A percentile compares a stretch with the other conserved stretches of the same genome.
phyloP scores from a whole-genome alignment of 495 filamentous ascomycete genomes.

The Xylaria acuta region DNA sequence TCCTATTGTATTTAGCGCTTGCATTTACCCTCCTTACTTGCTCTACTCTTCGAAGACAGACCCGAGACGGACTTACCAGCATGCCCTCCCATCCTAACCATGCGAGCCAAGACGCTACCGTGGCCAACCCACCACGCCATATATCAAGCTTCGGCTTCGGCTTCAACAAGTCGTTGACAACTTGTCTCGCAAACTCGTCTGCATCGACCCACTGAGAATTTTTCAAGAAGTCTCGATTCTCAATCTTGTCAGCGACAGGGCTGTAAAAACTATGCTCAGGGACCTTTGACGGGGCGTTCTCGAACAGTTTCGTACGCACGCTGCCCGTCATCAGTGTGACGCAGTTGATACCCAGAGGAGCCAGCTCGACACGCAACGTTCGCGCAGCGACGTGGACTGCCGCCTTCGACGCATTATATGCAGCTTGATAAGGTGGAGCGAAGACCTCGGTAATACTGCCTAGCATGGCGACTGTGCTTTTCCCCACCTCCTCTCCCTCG shows the following conservation, averaged over 20 bases:
- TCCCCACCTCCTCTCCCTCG: constrained; percentile 36
- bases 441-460: constrained; percentile 56
- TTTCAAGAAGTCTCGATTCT: constrained; percentile 33
- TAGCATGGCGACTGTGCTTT: constrained; percentile 57
- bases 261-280: constrained; percentile 33
- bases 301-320: constrained; percentile 36
- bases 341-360: constrained; percentile 54
- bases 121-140: constrained; percentile 43
- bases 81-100: constrained; percentile 31
- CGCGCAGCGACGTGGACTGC: constrained; percentile 52
- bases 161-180: constrained; percentile 39
- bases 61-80: constrained; percentile 1
- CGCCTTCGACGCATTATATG: constrained; percentile 62
- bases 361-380: constrained; percentile 59
- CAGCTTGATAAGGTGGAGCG: constrained; percentile 50
- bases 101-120: constrained; percentile 32
- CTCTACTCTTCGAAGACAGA: not conserved
- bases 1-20: constrained; percentile 45
- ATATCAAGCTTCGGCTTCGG: constrained; percentile 36
- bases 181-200: constrained; percentile 40
- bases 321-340: constrained; percentile 41
- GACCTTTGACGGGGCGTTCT: constrained; percentile 34
- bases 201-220: constrained; percentile 30
- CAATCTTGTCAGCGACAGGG: constrained; percentile 26
- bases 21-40: constrained; percentile 34